Conservation (phyloP, 345 rosid genomes). For the Brassica rapa region DNA sequence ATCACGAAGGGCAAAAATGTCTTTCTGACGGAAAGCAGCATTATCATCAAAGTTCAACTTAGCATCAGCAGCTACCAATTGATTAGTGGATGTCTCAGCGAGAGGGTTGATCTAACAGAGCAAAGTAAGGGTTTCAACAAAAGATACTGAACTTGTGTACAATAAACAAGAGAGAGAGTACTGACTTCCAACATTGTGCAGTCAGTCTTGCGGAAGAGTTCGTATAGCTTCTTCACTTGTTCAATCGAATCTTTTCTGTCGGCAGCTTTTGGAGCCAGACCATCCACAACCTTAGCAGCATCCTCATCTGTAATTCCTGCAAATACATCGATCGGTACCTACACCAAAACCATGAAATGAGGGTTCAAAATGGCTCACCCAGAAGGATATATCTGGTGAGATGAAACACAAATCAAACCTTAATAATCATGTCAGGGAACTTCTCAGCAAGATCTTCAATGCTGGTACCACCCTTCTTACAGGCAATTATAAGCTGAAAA, state of each 20-base stretch:
- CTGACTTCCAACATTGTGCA: constrained; percentile 98
- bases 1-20: constrained; percentile 78
- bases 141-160: constrained; percentile 1
- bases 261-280: constrained; percentile 81
- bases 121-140: constrained; percentile 1
- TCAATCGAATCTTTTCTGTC: constrained; percentile 80
- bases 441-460: constrained; percentile 99
- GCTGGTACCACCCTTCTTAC: constrained; percentile 98
- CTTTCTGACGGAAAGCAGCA: constrained; percentile 93
- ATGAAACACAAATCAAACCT: constrained; percentile 49
- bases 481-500: constrained; percentile 83
- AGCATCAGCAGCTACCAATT: constrained; percentile 99
- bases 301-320: constrained; percentile 93
- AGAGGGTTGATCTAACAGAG: constrained; percentile 87
- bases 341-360: constrained; percentile 27
- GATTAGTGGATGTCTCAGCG: constrained; percentile 83
- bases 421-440: constrained; percentile 92
- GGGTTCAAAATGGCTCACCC: constrained; percentile 12
- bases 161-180: constrained; percentile 7
- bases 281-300: constrained; percentile 97
- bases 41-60: constrained; percentile 98
- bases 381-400: not conserved
- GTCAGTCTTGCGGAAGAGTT: constrained; percentile 77
- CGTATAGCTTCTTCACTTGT: constrained; percentile 96
- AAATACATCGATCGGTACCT: constrained; percentile 97